Conservation (phyloP, 2,329 filamentous ascomycete species). For the Colletotrichum abscissum region DNA sequence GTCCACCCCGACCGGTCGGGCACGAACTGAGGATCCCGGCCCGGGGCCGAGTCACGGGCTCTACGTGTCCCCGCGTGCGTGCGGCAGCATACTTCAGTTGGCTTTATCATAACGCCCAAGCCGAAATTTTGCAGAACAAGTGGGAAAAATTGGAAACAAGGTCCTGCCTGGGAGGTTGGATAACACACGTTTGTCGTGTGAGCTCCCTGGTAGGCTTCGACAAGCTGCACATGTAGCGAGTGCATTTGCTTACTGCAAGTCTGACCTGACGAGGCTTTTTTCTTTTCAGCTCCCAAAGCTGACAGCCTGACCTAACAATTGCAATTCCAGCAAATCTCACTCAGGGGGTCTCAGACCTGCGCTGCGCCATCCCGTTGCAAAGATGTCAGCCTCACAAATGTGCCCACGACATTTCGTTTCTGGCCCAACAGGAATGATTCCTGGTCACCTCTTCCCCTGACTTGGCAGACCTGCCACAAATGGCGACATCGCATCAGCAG, state of each 20-base stretch:
- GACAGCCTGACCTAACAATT: background rate
- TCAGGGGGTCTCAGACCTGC: background rate
- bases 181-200: background rate
- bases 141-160: background rate
- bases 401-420: background rate
- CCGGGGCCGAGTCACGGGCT: conserved; percentile 7
- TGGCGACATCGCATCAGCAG: background rate
- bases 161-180: background rate
- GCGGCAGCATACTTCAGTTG: conserved; percentile 24
- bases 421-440: background rate
- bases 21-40: background rate
- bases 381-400: background rate
- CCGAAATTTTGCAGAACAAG: background rate
- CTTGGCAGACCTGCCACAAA: background rate
- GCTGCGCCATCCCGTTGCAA: conserved; percentile 3
- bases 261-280: background rate
- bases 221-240: conserved; percentile 8
- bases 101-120: background rate
- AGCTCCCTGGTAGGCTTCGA: conserved; percentile 1
- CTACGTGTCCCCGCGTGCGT: background rate
- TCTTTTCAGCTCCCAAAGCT: conserved; percentile 13
- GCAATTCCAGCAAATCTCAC: background rate
- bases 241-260: background rate
- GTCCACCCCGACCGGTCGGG: background rate
- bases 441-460: background rate